These are phyloP conservation scores for Tephrocybe sp. DNA, from an alignment of 768 basidiomycete species.

Conservation along the genomic window DNA sequence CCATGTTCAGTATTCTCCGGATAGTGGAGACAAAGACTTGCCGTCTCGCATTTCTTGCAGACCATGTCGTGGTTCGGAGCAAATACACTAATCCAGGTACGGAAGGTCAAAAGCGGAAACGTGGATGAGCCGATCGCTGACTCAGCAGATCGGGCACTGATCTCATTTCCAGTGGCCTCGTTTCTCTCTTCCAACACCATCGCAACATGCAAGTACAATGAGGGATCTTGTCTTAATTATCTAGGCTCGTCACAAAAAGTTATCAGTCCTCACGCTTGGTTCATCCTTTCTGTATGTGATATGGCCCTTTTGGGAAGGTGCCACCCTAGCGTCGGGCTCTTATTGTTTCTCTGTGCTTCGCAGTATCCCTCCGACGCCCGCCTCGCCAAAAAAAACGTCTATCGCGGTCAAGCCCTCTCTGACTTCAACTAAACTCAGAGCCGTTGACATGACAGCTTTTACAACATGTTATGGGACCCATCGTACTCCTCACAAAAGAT, in stretches of 20 bases:
- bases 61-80: slow-evolving; percentile 56
- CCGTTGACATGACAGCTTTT: slow-evolving; percentile 58
- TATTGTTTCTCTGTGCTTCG: slow-evolving; percentile 48
- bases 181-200: slow-evolving; percentile 20
- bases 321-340: slow-evolving; percentile 43
- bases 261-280: slow-evolving; percentile 31
- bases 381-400: slow-evolving; percentile 29
- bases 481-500: slow-evolving; percentile 49
- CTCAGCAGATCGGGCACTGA: slow-evolving; percentile 29
- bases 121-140: slow-evolving; percentile 29
- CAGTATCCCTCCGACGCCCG: slow-evolving; percentile 26
- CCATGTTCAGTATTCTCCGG: slow-evolving; percentile 15
- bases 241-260: slow-evolving; percentile 21
- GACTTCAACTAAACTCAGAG: slow-evolving; percentile 35
- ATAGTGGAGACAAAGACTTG: slow-evolving; percentile 28
- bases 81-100: slow-evolving; percentile 13
- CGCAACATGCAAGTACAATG: slow-evolving; percentile 38
- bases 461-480: slow-evolving; percentile 37
- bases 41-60: slow-evolving; percentile 85
- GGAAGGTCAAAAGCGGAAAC: slow-evolving; percentile 9
- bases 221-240: slow-evolving; percentile 33
- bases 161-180: slow-evolving; percentile 16
- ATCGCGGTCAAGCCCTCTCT: slow-evolving; percentile 38
- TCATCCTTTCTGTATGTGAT: slow-evolving; percentile 36
- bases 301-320: slow-evolving; percentile 35